A percentile compares a stretch with the other conserved stretches of the same genome.
Evolutionary conservation across 192 early-diverging fungal genomes (phyloP).

Genomic region (Backusella australiensis): DNA sequence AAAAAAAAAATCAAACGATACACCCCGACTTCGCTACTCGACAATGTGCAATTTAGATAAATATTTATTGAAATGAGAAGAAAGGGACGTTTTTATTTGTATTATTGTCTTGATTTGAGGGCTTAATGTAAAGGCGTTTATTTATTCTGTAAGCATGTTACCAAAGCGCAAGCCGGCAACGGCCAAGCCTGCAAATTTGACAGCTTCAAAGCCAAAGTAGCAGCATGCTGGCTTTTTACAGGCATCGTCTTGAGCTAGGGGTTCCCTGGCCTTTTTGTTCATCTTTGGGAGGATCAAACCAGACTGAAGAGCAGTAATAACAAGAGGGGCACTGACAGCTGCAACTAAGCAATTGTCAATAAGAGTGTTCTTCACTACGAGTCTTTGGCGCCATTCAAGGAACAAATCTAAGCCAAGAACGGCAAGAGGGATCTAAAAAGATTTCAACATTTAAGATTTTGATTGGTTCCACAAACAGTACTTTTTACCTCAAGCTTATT

Average conservation of each 20-base stretch:
- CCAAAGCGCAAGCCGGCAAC: constrained; percentile 28
- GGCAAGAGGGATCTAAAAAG: constrained; percentile 19
- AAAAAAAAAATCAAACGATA: neutral
- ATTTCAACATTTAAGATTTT: neutral
- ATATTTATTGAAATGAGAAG: neutral
- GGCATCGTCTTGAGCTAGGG: neutral
- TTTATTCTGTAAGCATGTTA: constrained; percentile 25
- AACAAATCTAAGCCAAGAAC: constrained; percentile 27
- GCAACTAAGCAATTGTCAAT: constrained; percentile 16
- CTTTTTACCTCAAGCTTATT: constrained; percentile 31
- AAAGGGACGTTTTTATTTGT: neutral
- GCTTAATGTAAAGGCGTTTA: neutral
- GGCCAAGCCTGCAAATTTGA: constrained; percentile 21
- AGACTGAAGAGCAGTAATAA: constrained; percentile 13
- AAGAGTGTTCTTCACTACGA: constrained; percentile 22
- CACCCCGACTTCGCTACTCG: neutral
- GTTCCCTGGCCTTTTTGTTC: constrained; percentile 16
- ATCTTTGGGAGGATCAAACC: constrained; percentile 20
- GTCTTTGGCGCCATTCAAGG: constrained; percentile 27
- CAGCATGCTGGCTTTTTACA: neutral
- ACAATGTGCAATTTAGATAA: neutral
- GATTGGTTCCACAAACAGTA: neutral
- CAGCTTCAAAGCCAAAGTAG: constrained; percentile 23
- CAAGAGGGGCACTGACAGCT: constrained; percentile 11
- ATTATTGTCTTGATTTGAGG: neutral